phyloP scores from a whole-genome alignment of 176 grass and related monocot species.

The Pharus latifolius region DNA sequence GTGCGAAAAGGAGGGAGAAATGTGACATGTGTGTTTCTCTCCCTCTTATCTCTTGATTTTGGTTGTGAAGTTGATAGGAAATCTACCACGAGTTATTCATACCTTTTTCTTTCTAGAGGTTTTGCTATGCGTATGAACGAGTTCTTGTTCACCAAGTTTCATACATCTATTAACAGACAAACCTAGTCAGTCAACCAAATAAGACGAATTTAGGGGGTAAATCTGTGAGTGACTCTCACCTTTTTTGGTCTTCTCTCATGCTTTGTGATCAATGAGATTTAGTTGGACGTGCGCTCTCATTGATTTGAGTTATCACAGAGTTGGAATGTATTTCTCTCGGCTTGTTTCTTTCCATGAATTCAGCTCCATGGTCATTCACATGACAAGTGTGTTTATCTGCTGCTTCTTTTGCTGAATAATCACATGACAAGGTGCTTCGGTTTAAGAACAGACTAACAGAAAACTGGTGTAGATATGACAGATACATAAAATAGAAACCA shows the following conservation, averaged over 20 bases:
- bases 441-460: neutral
- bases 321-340: neutral
- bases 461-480: no score
- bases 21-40: neutral
- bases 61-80: constrained; percentile 2
- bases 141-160: no score
- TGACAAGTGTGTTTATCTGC: neutral
- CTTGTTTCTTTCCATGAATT: neutral
- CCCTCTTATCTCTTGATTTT: neutral
- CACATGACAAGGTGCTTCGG: neutral
- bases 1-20: neutral
- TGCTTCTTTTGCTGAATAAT: neutral
- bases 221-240: no score
- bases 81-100: neutral
- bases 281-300: neutral
- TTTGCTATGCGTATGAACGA: neutral
- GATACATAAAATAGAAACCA: no score
- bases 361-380: neutral
- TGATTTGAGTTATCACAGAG: neutral
- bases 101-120: neutral
- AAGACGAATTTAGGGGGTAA: no score
- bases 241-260: neutral
- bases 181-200: no score
- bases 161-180: no score
- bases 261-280: neutral